Base-by-base conservation (phyloP, 192 early-diverging fungal genomes). In the Allomyces macrogynus region DNA sequence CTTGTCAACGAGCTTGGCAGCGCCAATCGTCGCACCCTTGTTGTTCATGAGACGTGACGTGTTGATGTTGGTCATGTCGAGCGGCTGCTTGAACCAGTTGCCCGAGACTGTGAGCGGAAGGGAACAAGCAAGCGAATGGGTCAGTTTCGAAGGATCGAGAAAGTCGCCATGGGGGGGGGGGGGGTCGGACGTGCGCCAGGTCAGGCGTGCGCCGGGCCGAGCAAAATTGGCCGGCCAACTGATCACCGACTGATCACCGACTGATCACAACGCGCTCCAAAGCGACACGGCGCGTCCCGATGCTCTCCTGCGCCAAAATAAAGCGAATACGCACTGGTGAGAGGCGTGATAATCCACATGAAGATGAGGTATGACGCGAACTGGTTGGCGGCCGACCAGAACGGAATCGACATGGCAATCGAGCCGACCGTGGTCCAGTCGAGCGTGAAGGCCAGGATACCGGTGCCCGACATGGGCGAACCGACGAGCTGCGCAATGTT, bases 321-420 rank as follows among this genome's bases (percentile, higher is more conserved):
- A 26, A 26, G 26, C 26, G 26, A 26, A 26, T 26, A 16, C 44
- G 10, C 18, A 10, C 44, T 20, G 16, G 49, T n/a, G 12, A 57
- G 5, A 5, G 49, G 49, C 4, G 49, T 57, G 3, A 86, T 67
- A 67, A 89, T 73, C 84, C 86, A 91, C 73, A 87, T 83, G 49
- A 86, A 80, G 25, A 86, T 75, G n/a, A 83, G 71, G 63, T 85
- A 84, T 8, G 84, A 84, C 10, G 79, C 80, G 66, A 88, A 79
- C 67, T 86, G 78, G 67, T 88, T 89, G 71, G 80, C 81, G 23
- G 80, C 77, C 27, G 82, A 80, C 67, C 78, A 80, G 75, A 80
- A 91, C 32, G 89, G 89, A 14, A n/a, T 20, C 49, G 49, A 57
- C 49, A 57, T 57, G 49, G 12, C 20, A n/a, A 57, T 14, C 16